Evolutionary conservation across 2,329 filamentous ascomycete species (phyloP).

Genomic region (Aspergillus viridinutans): DNA sequence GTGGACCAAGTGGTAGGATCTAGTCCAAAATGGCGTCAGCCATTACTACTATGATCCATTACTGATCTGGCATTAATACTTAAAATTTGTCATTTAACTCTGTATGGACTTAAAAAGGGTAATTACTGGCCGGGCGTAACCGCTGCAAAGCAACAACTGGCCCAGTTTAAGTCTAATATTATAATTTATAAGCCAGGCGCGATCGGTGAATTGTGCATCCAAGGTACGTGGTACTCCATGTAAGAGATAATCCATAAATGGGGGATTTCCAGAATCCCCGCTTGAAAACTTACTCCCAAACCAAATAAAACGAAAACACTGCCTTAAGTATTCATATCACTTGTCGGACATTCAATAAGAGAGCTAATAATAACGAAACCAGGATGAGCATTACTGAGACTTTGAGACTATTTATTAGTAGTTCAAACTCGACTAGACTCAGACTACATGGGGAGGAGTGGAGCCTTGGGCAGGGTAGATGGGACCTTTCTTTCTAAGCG

Average conservation of each 20-base stretch:
- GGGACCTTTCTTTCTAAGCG: constrained; percentile 25
- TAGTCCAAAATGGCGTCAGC: constrained; percentile 3
- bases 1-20: neutral
- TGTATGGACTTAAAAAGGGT: neutral
- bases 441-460: constrained; percentile 9
- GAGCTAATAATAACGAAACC: neutral
- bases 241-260: neutral
- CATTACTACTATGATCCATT: neutral
- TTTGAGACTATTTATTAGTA: neutral
- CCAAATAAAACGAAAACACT: neutral
- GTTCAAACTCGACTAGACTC: neutral
- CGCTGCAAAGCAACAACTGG: constrained; percentile 11
- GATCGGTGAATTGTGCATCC: neutral
- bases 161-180: constrained; percentile 9
- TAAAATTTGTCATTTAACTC: neutral
- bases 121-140: constrained; percentile 13
- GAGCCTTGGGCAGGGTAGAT: constrained; percentile 13
- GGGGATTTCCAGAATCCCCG: neutral
- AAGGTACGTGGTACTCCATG: neutral
- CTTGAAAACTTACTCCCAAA: neutral
- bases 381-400: neutral
- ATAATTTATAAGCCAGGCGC: neutral
- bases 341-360: neutral
- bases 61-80: neutral
- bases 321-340: neutral